Conservation (phyloP, 1,284 basidiomycete species). For the Microbotryum silenes-acaulis region DNA sequence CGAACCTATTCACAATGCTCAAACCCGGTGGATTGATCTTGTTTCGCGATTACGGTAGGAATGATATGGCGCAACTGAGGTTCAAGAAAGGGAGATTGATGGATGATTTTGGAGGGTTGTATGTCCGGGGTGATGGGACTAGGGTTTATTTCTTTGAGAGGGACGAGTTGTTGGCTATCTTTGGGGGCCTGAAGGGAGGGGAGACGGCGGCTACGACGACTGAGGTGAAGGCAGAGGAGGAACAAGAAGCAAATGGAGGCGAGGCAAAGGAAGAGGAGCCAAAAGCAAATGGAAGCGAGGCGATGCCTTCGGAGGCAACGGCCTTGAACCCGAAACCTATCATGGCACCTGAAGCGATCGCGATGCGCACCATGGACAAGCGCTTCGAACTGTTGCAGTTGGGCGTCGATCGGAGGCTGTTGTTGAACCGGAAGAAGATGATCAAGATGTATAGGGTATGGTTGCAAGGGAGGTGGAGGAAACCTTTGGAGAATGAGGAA, state of each 20-base stretch:
- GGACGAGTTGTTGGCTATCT: constrained; percentile 60
- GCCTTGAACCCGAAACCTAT: neutral
- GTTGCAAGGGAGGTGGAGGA: constrained; percentile 33
- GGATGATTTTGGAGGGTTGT: constrained; percentile 67
- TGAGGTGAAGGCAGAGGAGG: too few species aligned
- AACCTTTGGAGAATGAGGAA: constrained; percentile 1
- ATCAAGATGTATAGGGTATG: constrained; percentile 78
- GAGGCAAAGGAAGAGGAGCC: neutral
- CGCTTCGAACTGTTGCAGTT: constrained; percentile 63
- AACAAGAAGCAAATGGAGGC: neutral
- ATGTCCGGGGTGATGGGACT: constrained; percentile 91
- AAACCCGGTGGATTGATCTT: constrained; percentile 80
- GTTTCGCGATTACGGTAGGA: constrained; percentile 87
- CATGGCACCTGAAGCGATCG: neutral
- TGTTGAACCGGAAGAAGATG: constrained; percentile 84
- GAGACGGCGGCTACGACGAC: neutral
- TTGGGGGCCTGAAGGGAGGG: constrained; percentile 48
- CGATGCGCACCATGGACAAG: neutral
- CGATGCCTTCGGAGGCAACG: neutral
- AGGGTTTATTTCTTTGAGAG: constrained; percentile 90
- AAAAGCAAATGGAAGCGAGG: neutral
- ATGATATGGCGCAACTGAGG: constrained; percentile 87
- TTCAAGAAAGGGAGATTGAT: constrained; percentile 76
- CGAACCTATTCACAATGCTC: constrained; percentile 76
- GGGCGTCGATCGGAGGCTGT: constrained; percentile 76